Percentiles rank a stretch among this genome's conserved stretches.
Evolutionary conservation across 768 basidiomycete species (phyloP).

Genomic region (Butyriboletus loyo): DNA sequence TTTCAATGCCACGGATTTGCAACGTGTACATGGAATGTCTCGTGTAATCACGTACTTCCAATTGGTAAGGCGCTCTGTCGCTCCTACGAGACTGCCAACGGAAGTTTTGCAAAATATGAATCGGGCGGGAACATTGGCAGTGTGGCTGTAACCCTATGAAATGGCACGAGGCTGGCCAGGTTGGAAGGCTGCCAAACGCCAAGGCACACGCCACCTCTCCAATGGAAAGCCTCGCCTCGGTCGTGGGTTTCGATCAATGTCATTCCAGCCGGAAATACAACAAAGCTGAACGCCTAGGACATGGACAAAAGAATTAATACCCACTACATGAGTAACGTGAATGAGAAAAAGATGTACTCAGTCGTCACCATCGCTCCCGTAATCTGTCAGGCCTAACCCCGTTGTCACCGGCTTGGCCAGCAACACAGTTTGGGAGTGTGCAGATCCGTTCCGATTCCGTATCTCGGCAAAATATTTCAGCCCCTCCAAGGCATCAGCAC

Average conservation of each 20-base stretch:
- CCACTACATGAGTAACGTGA: background rate
- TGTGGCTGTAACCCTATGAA: slow-evolving; percentile 28
- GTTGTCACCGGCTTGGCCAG: slow-evolving; percentile 32
- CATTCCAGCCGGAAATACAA: slow-evolving; percentile 5
- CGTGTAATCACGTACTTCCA: slow-evolving; percentile 14
- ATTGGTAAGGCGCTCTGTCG: slow-evolving; percentile 4
- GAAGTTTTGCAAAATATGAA: background rate
- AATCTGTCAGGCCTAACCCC: slow-evolving; percentile 66
- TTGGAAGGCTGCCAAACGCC: slow-evolving; percentile 22
- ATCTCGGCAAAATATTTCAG: slow-evolving; percentile 91
- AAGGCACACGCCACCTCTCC: slow-evolving; percentile 19
- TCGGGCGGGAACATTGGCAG: background rate
- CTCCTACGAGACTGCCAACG: background rate
- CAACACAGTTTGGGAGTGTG: slow-evolving; percentile 17
- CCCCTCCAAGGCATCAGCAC: slow-evolving; percentile 82
- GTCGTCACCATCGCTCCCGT: slow-evolving; percentile 74
- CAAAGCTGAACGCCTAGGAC: background rate
- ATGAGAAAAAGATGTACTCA: slow-evolving; percentile 14
- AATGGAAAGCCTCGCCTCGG: background rate
- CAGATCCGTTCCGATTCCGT: slow-evolving; percentile 57
- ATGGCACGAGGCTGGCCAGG: slow-evolving; percentile 13
- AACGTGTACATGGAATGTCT: slow-evolving; percentile 16
- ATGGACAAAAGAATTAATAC: slow-evolving; percentile 1
- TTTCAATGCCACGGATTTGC: slow-evolving; percentile 8
- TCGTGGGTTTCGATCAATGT: background rate